Base-by-base conservation (phyloP, 768 basidiomycete species). In the Trichaptum fuscoviolaceum region DNA sequence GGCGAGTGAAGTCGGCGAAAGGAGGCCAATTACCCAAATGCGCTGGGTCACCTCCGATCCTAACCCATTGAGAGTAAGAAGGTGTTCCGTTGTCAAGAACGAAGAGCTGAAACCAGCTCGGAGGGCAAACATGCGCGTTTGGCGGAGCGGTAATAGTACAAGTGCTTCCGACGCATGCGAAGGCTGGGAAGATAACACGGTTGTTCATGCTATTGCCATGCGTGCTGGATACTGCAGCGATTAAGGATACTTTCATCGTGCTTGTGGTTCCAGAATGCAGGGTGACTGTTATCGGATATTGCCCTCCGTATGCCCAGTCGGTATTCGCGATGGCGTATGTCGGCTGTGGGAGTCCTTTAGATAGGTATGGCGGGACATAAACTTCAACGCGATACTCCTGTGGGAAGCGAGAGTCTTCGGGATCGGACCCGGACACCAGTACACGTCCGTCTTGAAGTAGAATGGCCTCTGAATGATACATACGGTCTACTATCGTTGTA, bases 361-460 rank as follows among this genome's bases (percentile, higher is more conserved):
- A 86, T 67, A 93, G 83, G 76, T 96, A 98, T 20, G 91, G 92
- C 6, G 96, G 96, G 71, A 91, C 84, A 78, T 96, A 97, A 27
- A 89, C 87, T 73, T 90, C 83, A 69, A 83, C 83, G 12, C 93
- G 84, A 76, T 92, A 89, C 73, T 96, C 92, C 69, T 95, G 87
- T 0, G 88, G 86, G 71, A 86, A 90, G 42, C 78, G 80, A 60
- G 73, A 71, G 18, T 86, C 87, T 72, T 89, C 77, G 7, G 88
- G 90, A 69, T 90, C 91, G 7, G 89, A 91, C 0, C 91, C 92
- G 10, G 91, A 90, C 57, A 93, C 80, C 59, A 93, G 77, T 30
- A 93, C 83, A 6, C 89, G 86, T 5, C 87, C 92, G 68, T 92
- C 91, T 0, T 87, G 88, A 24, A 93, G 83, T 12, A 93, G 83